Evolutionary conservation across 2,329 filamentous ascomycete species (phyloP), one percentile per base, ranked within the genome.

Genomic region (Alternaria sp.): DNA sequence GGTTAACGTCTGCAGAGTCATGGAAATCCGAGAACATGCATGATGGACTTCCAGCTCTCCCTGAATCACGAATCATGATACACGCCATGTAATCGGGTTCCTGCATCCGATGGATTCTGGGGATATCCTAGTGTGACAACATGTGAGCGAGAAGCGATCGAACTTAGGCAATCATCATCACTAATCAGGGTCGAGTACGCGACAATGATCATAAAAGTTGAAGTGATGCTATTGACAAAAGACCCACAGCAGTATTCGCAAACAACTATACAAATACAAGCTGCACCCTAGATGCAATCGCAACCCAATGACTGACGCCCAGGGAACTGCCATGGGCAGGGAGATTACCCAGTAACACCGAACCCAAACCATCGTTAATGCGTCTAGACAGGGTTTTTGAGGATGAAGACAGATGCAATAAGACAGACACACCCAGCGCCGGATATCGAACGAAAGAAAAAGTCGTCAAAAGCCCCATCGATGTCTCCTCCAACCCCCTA

Each of bases 301-400:
- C 20, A 46, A 41, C 12, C 22, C 25, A 58, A 25, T 14, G 25
- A 50, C 27, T 16, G 34, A 43, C n/a, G 10, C 49, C 50, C 36
- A 50, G 40, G 25, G 38, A 40, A 50, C 49, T 61, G 59, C 59
- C 59, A 61, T 61, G 25, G 54, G 59, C 59, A 61, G 59, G 22
- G 40, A 14, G 40, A 44, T 58, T 51, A 57, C 45, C 50, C 45
- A 30, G 38, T 5, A 61, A 61, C 59, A 48, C 34, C 59, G 34
- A 45, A 22, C 32, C 52, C 51, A 44, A 22, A 27, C 54, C 52
- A 38, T 61, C 49, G 44, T 58, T 40, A 48, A 58, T 54, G 55
- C 59, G 54, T 53, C 54, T 49, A 61, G 49, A 58, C 36, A 49
- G 11, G 10, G 38, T 41, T 41, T 41, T 22, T 14, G 18, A 41